A percentile compares a stretch with the other conserved stretches of the same genome.
Evolutionary conservation across 768 basidiomycete species (phyloP).

Genomic region (Pholiota microspora): DNA sequence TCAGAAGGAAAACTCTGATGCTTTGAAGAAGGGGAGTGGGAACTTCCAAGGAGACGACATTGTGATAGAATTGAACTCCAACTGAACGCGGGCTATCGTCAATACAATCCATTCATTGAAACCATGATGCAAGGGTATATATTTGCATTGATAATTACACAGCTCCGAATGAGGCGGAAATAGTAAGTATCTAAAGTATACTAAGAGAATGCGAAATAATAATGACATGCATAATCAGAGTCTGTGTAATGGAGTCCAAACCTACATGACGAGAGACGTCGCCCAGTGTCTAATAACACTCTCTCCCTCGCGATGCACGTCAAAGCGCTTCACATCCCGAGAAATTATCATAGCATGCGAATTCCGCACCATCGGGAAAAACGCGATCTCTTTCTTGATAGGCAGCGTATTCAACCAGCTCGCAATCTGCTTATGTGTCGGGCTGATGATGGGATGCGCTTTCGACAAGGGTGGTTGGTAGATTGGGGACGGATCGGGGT

Average conservation of each 20-base stretch:
- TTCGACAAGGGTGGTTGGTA: slow-evolving; percentile 19
- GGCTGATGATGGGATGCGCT: slow-evolving; percentile 48
- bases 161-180: neutral
- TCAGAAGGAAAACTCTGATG: slow-evolving; percentile 4
- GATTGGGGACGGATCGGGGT: slow-evolving; percentile 27
- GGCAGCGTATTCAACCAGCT: slow-evolving; percentile 66
- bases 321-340: slow-evolving; percentile 62
- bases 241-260: neutral
- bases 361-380: slow-evolving; percentile 57
- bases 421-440: slow-evolving; percentile 56
- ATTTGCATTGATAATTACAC: neutral
- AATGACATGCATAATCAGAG: neutral
- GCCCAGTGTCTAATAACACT: slow-evolving; percentile 74
- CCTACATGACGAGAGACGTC: slow-evolving; percentile 44
- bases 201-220: neutral
- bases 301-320: slow-evolving; percentile 57
- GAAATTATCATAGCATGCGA: slow-evolving; percentile 73
- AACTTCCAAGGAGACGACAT: too few species aligned
- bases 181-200: neutral
- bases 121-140: neutral
- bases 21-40: too few species aligned
- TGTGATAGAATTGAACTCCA: too few species aligned
- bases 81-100: too few species aligned
- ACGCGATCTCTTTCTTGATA: slow-evolving; percentile 68
- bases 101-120: too few species aligned